Evolutionary conservation across 148 eudicot species (phyloP), one percentile per base, ranked within the genome.

Genomic region (Persicaria maculosa): DNA sequence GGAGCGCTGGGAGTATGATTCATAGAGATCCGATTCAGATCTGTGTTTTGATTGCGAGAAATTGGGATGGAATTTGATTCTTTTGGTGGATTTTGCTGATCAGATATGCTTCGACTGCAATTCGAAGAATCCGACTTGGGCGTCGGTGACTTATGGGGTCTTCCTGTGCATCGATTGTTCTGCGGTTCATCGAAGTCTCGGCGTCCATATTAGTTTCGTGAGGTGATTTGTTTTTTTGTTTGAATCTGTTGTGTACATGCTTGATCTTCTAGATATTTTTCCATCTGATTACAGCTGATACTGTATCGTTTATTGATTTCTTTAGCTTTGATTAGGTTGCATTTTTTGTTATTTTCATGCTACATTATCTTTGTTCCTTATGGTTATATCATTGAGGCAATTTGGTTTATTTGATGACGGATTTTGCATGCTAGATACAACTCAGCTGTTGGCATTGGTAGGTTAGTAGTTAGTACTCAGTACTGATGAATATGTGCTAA

Each of bases 91-190:
- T 79, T 65, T 43, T 31, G 9, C 78, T 76, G 69, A 15, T 4
- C 73, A 92, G 99, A 88, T 88, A 82, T 95, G 99, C 76, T 95
- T 95, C 72, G 99, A 95, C 88, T 95, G 99, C 86, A 95, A 90
- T 80, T 91, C 96, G 68, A 95, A 81, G 94, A 95, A 95, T 77
- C 99, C 99, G 44, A 92, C 92, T 7, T 95, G 99, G 99, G 99
- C 99, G 74, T 95, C 99, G 68, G 93, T 95, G 17, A 84, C 99
- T 16, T 95, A 88, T 76, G 99, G 97, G 85, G 89, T 92, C 80
- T 95, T 92, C 71, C 86, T 95, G 14, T 95, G 99, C 80, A 92
- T 95, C 57, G 99, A 95, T 71, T 95, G 99, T 46, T 95, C 97
- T 1, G 99, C 97, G 12, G 86, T 65, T 59, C 99, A 92, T 59